A percentile compares a stretch with the other conserved stretches of the same genome.
phyloP scores from a whole-genome alignment of 1,284 basidiomycete genomes.

The Agaricales sp. region DNA sequence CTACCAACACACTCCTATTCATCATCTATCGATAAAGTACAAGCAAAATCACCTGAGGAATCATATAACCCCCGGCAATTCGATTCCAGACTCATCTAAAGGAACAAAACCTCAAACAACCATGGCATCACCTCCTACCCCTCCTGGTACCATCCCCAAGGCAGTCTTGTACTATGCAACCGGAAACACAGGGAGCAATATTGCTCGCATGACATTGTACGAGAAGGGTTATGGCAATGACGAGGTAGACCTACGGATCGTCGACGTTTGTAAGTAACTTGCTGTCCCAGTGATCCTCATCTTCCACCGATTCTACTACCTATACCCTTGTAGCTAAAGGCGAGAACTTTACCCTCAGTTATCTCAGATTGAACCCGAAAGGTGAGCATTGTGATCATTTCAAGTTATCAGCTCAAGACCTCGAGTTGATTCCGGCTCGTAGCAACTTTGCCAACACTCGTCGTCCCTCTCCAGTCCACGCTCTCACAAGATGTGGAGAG shows the following conservation, averaged over 20 bases:
- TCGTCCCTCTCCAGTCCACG: slow-evolving; percentile 72
- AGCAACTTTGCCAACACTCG: slow-evolving; percentile 79
- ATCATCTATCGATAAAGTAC: too few relatives aligned
- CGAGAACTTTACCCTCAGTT: slow-evolving; percentile 56
- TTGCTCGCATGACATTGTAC: slow-evolving; percentile 42
- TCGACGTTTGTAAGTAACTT: slow-evolving; percentile 43
- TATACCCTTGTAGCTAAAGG: slow-evolving; percentile 48
- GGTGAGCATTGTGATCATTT: slow-evolving; percentile 26
- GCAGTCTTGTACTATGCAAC: slow-evolving; percentile 50
- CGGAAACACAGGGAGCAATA: slow-evolving; percentile 49
- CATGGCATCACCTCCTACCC: slow-evolving; percentile 15
- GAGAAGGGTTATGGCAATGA: slow-evolving; percentile 68
- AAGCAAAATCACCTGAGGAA: too few relatives aligned
- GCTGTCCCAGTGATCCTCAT: not conserved
- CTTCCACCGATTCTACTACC: slow-evolving; percentile 4
- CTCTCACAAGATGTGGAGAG: slow-evolving; percentile 63
- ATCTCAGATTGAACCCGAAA: slow-evolving; percentile 69
- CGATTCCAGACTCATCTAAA: too few relatives aligned
- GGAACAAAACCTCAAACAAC: not conserved
- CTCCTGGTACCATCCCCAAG: slow-evolving; percentile 27
- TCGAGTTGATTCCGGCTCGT: not conserved
- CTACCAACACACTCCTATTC: too few relatives aligned
- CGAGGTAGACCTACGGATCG: slow-evolving; percentile 51
- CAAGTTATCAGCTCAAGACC: not conserved
- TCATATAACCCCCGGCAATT: too few relatives aligned